These are phyloP conservation scores for Castanea sativa DNA, from an alignment of 306 rosid genomes.

Conservation along the genomic window DNA sequence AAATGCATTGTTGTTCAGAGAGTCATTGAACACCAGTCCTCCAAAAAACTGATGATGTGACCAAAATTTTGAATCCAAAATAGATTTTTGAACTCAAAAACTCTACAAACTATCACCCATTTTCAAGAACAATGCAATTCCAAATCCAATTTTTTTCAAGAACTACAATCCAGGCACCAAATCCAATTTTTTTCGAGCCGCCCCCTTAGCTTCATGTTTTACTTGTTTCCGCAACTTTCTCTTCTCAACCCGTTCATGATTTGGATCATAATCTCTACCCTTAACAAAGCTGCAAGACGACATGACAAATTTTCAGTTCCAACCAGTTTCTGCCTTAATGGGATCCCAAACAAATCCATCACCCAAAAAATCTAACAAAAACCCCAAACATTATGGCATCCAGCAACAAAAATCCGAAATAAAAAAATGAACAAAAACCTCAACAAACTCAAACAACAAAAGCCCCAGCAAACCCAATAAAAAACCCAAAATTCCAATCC, in stretches of 20 bases:
- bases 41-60: slow-evolving; percentile 32
- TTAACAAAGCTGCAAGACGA: slow-evolving; percentile 68
- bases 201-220: slow-evolving; percentile 74
- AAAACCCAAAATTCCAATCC: too few relatives aligned
- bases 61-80: neutral
- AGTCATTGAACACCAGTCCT: slow-evolving; percentile 40
- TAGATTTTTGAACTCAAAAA: neutral
- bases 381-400: too few relatives aligned
- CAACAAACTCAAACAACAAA: too few relatives aligned
- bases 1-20: slow-evolving; percentile 46
- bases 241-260: slow-evolving; percentile 54
- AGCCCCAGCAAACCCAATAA: too few relatives aligned
- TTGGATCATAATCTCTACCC: slow-evolving; percentile 90
- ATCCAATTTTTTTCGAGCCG: slow-evolving; percentile 39
- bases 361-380: too few relatives aligned
- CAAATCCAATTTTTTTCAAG: slow-evolving; percentile 25
- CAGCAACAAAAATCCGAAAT: too few relatives aligned
- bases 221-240: slow-evolving; percentile 64
- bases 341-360: too few relatives aligned
- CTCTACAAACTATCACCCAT: neutral
- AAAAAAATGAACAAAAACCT: too few relatives aligned
- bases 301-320: slow-evolving; percentile 19
- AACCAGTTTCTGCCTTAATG: neutral
- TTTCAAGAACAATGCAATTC: slow-evolving; percentile 21
- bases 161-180: slow-evolving; percentile 67